Evolutionary conservation across 208 protist genomes (phyloP).

Genomic region (Wallacemonas sp.): DNA sequence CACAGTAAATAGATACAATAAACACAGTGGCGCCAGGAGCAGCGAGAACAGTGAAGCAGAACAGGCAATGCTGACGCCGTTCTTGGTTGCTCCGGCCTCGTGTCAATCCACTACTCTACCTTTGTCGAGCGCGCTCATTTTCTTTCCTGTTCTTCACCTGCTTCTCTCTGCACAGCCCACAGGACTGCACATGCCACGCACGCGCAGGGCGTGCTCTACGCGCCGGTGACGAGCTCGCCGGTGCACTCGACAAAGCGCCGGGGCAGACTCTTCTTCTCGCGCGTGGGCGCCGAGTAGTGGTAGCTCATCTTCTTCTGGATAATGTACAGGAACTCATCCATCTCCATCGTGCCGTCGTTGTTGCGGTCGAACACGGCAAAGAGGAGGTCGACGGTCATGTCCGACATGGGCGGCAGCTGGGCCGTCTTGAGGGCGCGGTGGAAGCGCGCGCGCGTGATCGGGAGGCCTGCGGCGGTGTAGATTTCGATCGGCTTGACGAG

Average conservation of each 20-base stretch:
- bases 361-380: conserved; percentile 89
- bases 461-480: conserved; percentile 57
- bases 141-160: no score
- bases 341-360: conserved; percentile 77
- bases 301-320: conserved; percentile 80
- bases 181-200: neutral
- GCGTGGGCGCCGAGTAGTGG: conserved; percentile 41
- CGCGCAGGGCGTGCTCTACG: neutral
- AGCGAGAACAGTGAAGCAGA: no score
- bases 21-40: no score
- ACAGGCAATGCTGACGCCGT: no score
- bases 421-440: conserved; percentile 59
- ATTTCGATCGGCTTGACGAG: conserved; percentile 65
- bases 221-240: conserved; percentile 17
- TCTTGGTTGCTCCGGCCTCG: no score
- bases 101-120: no score
- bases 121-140: no score
- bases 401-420: conserved; percentile 38
- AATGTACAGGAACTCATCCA: conserved; percentile 83
- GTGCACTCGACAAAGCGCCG: conserved; percentile 63
- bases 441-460: conserved; percentile 61
- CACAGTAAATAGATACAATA: no score
- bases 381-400: conserved; percentile 47
- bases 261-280: conserved; percentile 50
- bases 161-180: no score